These are phyloP conservation scores for Neurospora tetrasperma DNA, from an alignment of 495 filamentous ascomycete genomes.

Conservation along the genomic window DNA sequence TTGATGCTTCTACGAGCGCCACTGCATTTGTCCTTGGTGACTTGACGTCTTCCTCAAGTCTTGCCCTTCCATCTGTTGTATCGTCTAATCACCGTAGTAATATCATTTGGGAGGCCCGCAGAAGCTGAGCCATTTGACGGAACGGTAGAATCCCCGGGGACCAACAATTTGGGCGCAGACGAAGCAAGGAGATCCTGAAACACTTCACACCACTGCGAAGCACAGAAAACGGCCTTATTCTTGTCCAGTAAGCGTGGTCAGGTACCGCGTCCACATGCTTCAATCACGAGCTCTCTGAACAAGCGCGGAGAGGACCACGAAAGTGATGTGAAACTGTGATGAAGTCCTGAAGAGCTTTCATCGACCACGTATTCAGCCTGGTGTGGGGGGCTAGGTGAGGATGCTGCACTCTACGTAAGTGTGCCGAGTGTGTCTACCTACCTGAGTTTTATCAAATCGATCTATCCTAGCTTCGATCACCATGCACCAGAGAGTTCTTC, in stretches of 20 bases:
- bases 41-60: not conserved
- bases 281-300: not conserved
- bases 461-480: not conserved
- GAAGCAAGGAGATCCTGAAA: not conserved
- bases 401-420: not conserved
- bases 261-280: not conserved
- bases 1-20: not conserved
- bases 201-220: not conserved
- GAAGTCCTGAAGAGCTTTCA: not conserved
- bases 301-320: not conserved
- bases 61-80: not conserved
- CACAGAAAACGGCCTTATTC: not conserved
- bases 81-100: not conserved
- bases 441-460: not conserved
- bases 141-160: not conserved
- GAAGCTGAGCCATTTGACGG: not conserved
- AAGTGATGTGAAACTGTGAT: not conserved
- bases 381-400: not conserved
- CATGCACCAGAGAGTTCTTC: not conserved
- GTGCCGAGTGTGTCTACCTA: not conserved
- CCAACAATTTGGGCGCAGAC: not conserved
- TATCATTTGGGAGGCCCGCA: not conserved
- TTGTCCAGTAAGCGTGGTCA: not conserved
- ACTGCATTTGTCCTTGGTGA: not conserved
- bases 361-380: not conserved